Evolutionary conservation across 345 rosid species (phyloP).

Genomic region (Eucalyptus paniculata): DNA sequence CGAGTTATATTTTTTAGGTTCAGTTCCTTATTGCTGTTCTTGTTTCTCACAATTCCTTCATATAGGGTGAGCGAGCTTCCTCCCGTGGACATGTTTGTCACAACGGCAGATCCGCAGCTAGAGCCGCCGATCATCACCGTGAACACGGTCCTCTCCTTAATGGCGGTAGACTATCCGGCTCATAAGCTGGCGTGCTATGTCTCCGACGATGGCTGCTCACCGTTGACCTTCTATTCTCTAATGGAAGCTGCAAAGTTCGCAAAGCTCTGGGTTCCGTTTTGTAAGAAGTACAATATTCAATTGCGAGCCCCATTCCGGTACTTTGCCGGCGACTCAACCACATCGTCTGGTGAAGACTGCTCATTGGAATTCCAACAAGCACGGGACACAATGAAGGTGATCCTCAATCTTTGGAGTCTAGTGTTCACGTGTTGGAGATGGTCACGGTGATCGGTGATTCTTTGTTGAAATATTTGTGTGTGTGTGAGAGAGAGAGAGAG

Average conservation of each 20-base stretch:
- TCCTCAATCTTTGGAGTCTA: not conserved
- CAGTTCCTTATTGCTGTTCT: not conserved
- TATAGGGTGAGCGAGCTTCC: conserved; percentile 35
- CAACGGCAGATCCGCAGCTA: conserved; percentile 33
- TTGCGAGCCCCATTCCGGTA: conserved; percentile 71
- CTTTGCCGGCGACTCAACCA: conserved; percentile 1
- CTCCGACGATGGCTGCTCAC: conserved; percentile 52
- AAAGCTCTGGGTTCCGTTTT: conserved; percentile 60
- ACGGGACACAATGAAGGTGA: conserved; percentile 40
- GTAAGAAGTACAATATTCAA: conserved; percentile 15
- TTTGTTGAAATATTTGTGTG: not conserved
- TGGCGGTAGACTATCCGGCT: conserved; percentile 52
- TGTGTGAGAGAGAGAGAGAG: not conserved
- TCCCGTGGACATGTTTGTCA: conserved; percentile 43
- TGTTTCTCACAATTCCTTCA: not conserved
- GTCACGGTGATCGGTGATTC: too few species aligned
- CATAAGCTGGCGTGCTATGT: conserved; percentile 45
- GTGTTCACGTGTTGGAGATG: not conserved
- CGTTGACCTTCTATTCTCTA: conserved; percentile 39
- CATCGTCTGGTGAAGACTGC: not conserved
- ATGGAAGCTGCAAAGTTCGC: conserved; percentile 58
- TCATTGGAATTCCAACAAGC: conserved; percentile 31
- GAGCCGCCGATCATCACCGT: conserved; percentile 34
- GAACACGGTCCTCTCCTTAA: conserved; percentile 40
- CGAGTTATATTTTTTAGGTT: not conserved